A percentile compares a stretch with the other conserved stretches of the same genome.
Evolutionary conservation across 2,329 filamentous ascomycete species (phyloP).

Genomic region (Pseudogymnoascus sp.): DNA sequence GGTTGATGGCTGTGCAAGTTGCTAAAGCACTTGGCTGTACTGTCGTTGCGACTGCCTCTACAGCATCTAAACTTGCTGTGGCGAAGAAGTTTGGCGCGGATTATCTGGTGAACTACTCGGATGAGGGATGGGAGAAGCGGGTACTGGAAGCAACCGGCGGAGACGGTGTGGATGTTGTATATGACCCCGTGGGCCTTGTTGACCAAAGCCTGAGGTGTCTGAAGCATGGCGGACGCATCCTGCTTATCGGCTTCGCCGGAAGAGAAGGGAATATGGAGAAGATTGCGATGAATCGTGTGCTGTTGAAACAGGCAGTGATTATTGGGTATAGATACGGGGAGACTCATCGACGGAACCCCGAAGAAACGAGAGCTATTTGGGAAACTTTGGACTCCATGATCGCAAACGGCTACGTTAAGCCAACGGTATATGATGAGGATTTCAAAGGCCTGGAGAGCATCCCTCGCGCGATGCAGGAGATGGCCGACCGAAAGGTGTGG

Average conservation of each 20-base stretch:
- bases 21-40: slow-evolving; percentile 44
- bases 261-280: slow-evolving; percentile 44
- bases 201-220: slow-evolving; percentile 46
- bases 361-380: slow-evolving; percentile 42
- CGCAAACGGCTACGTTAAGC: slow-evolving; percentile 38
- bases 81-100: slow-evolving; percentile 35
- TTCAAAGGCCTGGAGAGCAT: slow-evolving; percentile 45
- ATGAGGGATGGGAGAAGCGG: slow-evolving; percentile 40
- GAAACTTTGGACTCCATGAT: slow-evolving; percentile 41
- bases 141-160: slow-evolving; percentile 41
- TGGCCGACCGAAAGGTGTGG: slow-evolving; percentile 42
- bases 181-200: slow-evolving; percentile 51
- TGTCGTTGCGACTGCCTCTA: slow-evolving; percentile 46
- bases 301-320: slow-evolving; percentile 45
- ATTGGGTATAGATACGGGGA: slow-evolving; percentile 52
- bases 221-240: slow-evolving; percentile 44
- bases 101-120: slow-evolving; percentile 34
- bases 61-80: slow-evolving; percentile 37
- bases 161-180: slow-evolving; percentile 48
- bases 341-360: slow-evolving; percentile 41
- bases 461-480: slow-evolving; percentile 41
- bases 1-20: slow-evolving; percentile 48
- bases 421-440: slow-evolving; percentile 40
- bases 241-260: slow-evolving; percentile 52
- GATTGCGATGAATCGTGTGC: slow-evolving; percentile 45